These are phyloP conservation scores for Penicillium sp. DNA, from an alignment of 2,329 filamentous ascomycete species.

Conservation along the genomic window DNA sequence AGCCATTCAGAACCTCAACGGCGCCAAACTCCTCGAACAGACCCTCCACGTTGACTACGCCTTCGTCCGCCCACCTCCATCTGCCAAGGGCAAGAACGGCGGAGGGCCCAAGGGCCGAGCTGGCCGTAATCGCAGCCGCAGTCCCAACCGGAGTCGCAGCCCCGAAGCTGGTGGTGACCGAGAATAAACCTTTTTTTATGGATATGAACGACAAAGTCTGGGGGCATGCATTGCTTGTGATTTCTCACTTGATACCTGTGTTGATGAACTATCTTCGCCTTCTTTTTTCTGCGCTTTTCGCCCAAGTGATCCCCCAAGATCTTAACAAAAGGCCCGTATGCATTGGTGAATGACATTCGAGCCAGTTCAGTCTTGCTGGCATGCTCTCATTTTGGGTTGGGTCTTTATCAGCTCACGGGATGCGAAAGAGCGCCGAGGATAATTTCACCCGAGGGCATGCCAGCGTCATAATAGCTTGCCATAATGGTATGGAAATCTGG, in stretches of 20 bases:
- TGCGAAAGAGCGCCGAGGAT: not conserved
- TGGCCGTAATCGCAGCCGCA: constrained; percentile 44
- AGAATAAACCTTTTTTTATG: constrained; percentile 25
- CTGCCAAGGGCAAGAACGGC: constrained; percentile 43
- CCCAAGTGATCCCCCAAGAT: constrained; percentile 5
- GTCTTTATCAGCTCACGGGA: not conserved
- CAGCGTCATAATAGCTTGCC: constrained; percentile 30
- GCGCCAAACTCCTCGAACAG: constrained; percentile 64
- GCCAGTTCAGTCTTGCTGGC: constrained; percentile 25
- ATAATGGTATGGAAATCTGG: constrained; percentile 25
- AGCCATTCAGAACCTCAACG: constrained; percentile 63
- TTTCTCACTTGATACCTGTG: constrained; percentile 16
- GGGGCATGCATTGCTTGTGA: constrained; percentile 2
- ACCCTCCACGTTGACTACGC: constrained; percentile 67
- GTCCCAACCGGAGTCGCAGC: constrained; percentile 49
- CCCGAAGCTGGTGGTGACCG: constrained; percentile 41
- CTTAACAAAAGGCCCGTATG: constrained; percentile 8
- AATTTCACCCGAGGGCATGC: constrained; percentile 18
- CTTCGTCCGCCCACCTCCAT: constrained; percentile 62
- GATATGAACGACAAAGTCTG: constrained; percentile 8
- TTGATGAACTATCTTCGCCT: constrained; percentile 9
- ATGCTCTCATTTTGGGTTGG: constrained; percentile 13
- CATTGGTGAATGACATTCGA: constrained; percentile 1
- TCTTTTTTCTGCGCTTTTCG: constrained; percentile 11
- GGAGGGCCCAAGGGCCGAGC: constrained; percentile 44